Percentiles rank a stretch among this genome's conserved stretches.
Evolutionary conservation across 305 asterid species (phyloP).

Genomic region (Plantago lanceolata): DNA sequence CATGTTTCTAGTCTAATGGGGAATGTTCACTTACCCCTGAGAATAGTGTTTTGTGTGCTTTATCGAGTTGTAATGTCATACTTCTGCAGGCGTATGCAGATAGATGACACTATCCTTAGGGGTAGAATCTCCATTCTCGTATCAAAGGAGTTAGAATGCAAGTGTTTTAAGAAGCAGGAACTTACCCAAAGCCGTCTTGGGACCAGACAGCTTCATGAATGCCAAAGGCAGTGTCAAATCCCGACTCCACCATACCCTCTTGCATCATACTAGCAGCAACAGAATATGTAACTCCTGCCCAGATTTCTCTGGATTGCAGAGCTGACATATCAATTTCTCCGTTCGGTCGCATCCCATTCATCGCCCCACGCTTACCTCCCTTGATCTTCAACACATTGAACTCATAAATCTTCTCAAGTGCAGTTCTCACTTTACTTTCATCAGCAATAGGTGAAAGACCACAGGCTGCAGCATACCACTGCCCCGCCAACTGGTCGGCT

Average conservation of each 20-base stretch:
- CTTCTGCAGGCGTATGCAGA: too few relatives aligned
- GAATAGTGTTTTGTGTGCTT: neutral
- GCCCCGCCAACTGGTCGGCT: slow-evolving; percentile 83
- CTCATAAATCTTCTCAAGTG: slow-evolving; percentile 31
- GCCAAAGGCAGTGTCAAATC: slow-evolving; percentile 33
- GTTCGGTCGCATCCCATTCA: slow-evolving; percentile 38
- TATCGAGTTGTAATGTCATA: neutral
- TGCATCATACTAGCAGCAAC: slow-evolving; percentile 43
- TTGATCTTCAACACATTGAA: slow-evolving; percentile 38
- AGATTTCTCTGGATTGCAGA: slow-evolving; percentile 41
- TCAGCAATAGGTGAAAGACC: slow-evolving; percentile 60
- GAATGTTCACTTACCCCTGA: neutral
- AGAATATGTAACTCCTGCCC: slow-evolving; percentile 41
- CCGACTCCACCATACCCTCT: slow-evolving; percentile 31
- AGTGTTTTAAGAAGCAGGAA: neutral
- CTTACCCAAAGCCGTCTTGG: slow-evolving; percentile 33
- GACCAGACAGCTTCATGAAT: slow-evolving; percentile 34
- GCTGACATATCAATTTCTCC: slow-evolving; percentile 38
- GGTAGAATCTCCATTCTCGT: neutral
- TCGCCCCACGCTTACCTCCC: slow-evolving; percentile 36
- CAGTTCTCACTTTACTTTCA: slow-evolving; percentile 42
- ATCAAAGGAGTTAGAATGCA: neutral
- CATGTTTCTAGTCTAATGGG: neutral
- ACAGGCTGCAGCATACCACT: slow-evolving; percentile 73
- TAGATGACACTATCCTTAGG: neutral